Base-by-base conservation (phyloP, 805 yeast genomes). In the Kuraishia molischiana region DNA sequence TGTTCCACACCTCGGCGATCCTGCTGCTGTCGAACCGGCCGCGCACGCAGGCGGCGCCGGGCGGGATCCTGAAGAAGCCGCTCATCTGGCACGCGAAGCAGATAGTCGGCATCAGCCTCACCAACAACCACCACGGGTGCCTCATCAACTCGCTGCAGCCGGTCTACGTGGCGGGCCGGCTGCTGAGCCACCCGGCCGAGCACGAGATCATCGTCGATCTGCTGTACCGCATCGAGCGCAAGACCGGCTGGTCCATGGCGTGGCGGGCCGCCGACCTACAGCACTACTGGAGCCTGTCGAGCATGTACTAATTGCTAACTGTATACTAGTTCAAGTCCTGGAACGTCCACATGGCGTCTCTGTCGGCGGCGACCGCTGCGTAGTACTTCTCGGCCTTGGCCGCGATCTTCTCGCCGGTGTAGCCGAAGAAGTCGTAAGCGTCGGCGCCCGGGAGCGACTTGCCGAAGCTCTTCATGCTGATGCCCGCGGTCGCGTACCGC, bases 1-100 rank as follows among this genome's bases (percentile, higher is more conserved):
- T 63, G 33, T 62, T 53, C 41, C 69, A 63, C 38, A 61, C 54
- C 61, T 57, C 63, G 4, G 50, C 56, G 32, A 64, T 64, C 9
- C 34, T 64, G 15, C 39, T 64, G 45, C 49, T 58, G 41, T 66
- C 62, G 36, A 60, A 62, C 37, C 64, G 61, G 39, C 69, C 69
- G 17, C 49, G 67, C 29, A 6, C 15, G 6, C n/a, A 19, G 6
- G 15, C 14, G 6, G 11, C 22, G 14, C n/a, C 13, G 6, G 5
- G 8, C 15, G 26, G 26, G 14, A 15, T 32, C 22, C 11, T 32
- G 24, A 10, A 8, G 13, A 38, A 19, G 19, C 28, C 66, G 2
- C 52, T 56, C 34, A 54, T 61, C 14, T 59, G 65, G 64, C 67
- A 61, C 41, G 66, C 67, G 4, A 61, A 61, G 38, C 66, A 59